Percentiles rank a stretch among this genome's conserved stretches.
Evolutionary conservation across 192 early-diverging fungal genomes (phyloP).

Genomic region (Linnemannia hyalina): DNA sequence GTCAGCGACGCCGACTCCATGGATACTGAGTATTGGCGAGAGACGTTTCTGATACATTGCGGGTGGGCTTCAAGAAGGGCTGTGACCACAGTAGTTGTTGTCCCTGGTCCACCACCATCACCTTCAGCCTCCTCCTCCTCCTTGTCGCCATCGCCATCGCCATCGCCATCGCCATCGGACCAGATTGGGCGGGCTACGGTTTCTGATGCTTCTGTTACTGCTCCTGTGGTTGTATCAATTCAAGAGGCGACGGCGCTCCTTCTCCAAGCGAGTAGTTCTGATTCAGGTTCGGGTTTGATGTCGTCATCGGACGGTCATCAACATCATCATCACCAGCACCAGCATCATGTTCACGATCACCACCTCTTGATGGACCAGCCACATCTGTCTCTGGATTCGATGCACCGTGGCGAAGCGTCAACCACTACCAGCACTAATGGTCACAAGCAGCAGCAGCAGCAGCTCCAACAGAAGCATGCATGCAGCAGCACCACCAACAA

Average conservation of each 20-base stretch:
- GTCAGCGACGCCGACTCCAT: neutral
- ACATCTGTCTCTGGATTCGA: neutral
- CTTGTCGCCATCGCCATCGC: too few species aligned
- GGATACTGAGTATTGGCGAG: conserved; percentile 10
- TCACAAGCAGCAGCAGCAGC: conserved; percentile 2
- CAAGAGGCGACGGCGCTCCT: neutral
- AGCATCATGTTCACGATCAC: conserved; percentile 10
- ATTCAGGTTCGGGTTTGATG: neutral
- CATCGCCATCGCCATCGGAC: too few species aligned
- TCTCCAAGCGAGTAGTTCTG: neutral
- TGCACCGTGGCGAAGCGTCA: neutral
- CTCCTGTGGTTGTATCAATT: neutral
- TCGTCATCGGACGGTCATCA: neutral
- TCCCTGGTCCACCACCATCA: neutral
- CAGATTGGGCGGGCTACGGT: neutral
- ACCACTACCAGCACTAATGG: neutral
- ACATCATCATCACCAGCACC: neutral
- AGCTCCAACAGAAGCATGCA: neutral
- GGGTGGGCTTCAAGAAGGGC: conserved; percentile 10
- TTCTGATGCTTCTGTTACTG: neutral
- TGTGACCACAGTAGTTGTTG: neutral
- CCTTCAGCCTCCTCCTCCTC: neutral
- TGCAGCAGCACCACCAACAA: neutral
- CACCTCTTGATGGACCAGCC: neutral
- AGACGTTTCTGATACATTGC: conserved; percentile 7